Percentiles rank a stretch among this genome's conserved stretches.
Conservation (phyloP, 495 filamentous ascomycete species). For the Aspergillus biplanus region DNA sequence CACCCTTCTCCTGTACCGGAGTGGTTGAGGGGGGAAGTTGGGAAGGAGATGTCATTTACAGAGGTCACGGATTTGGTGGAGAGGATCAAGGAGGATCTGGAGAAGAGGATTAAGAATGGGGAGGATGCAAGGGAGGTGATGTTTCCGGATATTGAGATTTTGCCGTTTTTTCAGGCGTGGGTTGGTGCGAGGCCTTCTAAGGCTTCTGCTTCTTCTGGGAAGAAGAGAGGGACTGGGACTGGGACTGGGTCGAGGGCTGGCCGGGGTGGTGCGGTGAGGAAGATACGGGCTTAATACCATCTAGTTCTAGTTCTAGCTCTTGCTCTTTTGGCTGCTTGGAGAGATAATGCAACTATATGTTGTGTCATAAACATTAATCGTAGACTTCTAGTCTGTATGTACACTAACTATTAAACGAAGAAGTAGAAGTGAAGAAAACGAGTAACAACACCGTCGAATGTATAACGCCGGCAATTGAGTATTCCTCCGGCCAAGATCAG, state of each 20-base stretch:
- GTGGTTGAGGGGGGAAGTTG: constrained; percentile 37
- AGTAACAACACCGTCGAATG: no score
- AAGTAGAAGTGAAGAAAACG: not conserved
- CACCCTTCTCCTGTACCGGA: constrained; percentile 33
- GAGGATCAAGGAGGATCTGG: not conserved
- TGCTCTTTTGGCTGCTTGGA: not conserved
- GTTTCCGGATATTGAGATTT: constrained; percentile 71
- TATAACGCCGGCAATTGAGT: no score
- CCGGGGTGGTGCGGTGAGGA: not conserved
- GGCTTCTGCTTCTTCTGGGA: constrained; percentile 1
- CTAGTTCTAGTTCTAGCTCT: not conserved
- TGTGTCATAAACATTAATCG: constrained; percentile 13
- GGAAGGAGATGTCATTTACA: constrained; percentile 33
- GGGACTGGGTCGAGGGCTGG: not conserved
- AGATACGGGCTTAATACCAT: not conserved
- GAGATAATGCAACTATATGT: not conserved
- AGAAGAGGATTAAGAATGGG: not conserved
- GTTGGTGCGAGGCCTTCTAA: constrained; percentile 3
- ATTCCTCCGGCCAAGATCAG: no score
- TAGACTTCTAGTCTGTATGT: constrained; percentile 21
- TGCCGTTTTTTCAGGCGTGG: constrained; percentile 56
- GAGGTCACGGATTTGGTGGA: constrained; percentile 34
- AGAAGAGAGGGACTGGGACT: not conserved
- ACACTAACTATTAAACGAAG: constrained; percentile 1
- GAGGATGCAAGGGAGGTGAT: constrained; percentile 12